These are phyloP conservation scores for Atalantia buxifolia DNA, from an alignment of 345 rosid genomes.

Conservation along the genomic window DNA sequence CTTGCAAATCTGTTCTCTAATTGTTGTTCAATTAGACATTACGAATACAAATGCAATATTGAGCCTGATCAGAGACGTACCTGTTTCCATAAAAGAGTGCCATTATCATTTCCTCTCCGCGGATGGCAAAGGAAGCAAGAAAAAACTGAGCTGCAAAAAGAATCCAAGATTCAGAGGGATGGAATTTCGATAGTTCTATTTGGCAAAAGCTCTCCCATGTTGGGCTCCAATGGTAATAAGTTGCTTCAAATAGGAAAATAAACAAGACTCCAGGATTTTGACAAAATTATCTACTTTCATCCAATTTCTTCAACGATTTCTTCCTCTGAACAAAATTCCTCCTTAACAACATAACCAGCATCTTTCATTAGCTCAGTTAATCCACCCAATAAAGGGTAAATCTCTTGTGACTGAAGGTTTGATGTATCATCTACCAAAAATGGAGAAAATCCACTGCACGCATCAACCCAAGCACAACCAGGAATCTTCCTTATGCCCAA, in stretches of 20 bases:
- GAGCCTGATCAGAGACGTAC: neutral
- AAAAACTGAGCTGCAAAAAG: neutral
- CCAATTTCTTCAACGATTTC: slow-evolving; percentile 31
- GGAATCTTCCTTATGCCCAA: slow-evolving; percentile 67
- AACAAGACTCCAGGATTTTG: neutral
- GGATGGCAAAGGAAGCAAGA: neutral
- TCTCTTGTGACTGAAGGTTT: slow-evolving; percentile 31
- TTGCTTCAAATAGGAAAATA: too few species aligned
- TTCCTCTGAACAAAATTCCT: slow-evolving; percentile 24
- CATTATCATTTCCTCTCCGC: neutral
- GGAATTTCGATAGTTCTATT: neutral
- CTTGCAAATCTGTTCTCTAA: neutral
- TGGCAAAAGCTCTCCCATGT: neutral
- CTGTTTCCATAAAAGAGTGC: neutral
- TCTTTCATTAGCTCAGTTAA: slow-evolving; percentile 63
- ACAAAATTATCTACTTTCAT: slow-evolving; percentile 7
- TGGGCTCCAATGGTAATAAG: neutral
- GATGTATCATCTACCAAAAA: slow-evolving; percentile 65
- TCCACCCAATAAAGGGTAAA: slow-evolving; percentile 53
- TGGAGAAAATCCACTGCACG: slow-evolving; percentile 45
- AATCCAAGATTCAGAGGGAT: neutral
- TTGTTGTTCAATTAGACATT: neutral
- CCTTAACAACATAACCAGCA: slow-evolving; percentile 22
- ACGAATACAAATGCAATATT: neutral
- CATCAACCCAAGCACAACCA: slow-evolving; percentile 70